Conservation (phyloP, 2,329 filamentous ascomycete genomes). For the Chaetomium strumarium region DNA sequence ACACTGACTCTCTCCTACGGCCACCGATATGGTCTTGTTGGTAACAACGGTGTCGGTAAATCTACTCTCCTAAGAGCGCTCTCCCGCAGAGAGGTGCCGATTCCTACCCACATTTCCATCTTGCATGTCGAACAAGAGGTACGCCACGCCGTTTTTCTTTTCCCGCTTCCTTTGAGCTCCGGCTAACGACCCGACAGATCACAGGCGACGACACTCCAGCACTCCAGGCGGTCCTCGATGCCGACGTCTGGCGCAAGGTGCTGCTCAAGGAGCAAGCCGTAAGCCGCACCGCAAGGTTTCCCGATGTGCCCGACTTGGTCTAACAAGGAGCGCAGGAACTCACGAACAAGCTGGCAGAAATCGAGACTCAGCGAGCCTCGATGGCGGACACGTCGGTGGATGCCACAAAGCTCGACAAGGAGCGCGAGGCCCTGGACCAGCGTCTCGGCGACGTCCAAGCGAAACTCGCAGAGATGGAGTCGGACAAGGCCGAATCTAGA, state of each 20-base stretch:
- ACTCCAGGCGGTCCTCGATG: conserved; percentile 89
- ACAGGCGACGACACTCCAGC: conserved; percentile 92
- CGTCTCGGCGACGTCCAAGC: conserved; percentile 86
- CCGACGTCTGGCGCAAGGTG: conserved; percentile 97
- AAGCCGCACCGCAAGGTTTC: conserved; percentile 29
- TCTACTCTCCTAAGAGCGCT: conserved; percentile 89
- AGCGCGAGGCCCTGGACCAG: conserved; percentile 83
- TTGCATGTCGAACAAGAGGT: conserved; percentile 98
- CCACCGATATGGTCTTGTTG: conserved; percentile 91
- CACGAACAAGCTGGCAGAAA: conserved; percentile 62
- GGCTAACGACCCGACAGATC: conserved; percentile 52
- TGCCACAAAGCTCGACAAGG: conserved; percentile 75
- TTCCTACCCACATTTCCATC: conserved; percentile 97
- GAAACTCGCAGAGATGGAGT: conserved; percentile 97
- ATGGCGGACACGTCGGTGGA: conserved; percentile 91
- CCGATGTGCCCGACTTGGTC: not conserved
- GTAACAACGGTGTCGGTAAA: conserved; percentile 98
- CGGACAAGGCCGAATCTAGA: conserved; percentile 92
- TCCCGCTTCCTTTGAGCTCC: not conserved
- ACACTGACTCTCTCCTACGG: conserved; percentile 86
- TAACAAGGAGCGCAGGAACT: conserved; percentile 57
- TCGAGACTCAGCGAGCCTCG: conserved; percentile 70
- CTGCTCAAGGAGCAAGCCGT: conserved; percentile 82
- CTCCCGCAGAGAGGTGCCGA: conserved; percentile 85
- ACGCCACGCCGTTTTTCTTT: conserved; percentile 17